phyloP scores from a whole-genome alignment of 2,329 filamentous ascomycete genomes.

The Xylaria polymorpha region DNA sequence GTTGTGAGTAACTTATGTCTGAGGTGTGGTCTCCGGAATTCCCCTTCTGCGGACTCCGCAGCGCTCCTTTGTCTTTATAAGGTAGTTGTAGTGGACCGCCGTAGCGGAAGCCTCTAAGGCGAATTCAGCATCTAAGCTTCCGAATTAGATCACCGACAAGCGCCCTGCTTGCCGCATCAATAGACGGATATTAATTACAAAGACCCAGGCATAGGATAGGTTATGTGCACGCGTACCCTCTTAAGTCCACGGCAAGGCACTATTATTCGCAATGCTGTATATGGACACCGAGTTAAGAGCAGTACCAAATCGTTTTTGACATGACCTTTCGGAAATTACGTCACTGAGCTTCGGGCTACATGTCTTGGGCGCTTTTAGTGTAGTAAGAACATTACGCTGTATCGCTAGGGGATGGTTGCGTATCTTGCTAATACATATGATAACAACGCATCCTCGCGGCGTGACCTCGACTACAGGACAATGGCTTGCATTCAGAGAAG shows the following conservation, averaged over 20 bases:
- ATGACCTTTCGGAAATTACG: not conserved
- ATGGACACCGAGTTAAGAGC: not conserved
- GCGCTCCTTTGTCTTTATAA: slow-evolving; percentile 22
- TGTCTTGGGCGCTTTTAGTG: not conserved
- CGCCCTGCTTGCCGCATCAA: not conserved
- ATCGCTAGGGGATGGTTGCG: not conserved
- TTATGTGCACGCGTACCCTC: not conserved
- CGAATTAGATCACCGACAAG: slow-evolving; percentile 33
- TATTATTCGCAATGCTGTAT: not conserved
- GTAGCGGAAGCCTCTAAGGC: not conserved
- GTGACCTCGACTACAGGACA: not conserved
- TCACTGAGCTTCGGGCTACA: not conserved
- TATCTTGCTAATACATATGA: not conserved
- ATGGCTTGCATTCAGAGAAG: not conserved
- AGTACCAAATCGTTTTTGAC: not conserved
- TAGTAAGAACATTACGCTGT: not conserved
- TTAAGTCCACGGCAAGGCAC: not conserved
- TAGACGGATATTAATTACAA: not conserved
- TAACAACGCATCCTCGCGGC: not conserved
- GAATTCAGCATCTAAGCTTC: slow-evolving; percentile 7
- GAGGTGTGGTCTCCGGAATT: no score
- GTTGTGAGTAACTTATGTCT: not conserved
- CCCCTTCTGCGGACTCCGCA: not conserved
- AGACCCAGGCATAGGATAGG: not conserved
- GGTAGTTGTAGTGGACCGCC: not conserved